Evolutionary conservation across 192 early-diverging fungal genomes (phyloP).

Genomic region (Glomus cerebriforme): DNA sequence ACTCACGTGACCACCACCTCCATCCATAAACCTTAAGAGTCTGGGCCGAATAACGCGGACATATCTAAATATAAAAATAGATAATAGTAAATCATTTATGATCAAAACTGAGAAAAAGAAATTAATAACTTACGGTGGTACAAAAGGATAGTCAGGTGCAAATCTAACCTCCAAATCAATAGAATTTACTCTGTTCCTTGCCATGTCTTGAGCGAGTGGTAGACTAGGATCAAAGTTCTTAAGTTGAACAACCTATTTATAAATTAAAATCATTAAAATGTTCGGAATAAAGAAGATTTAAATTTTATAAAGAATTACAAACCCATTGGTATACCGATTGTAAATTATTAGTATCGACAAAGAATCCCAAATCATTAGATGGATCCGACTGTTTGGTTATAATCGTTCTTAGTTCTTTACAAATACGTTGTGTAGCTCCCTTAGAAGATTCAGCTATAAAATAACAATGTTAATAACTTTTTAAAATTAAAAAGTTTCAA

Average conservation of each 20-base stretch:
- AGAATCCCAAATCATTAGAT: slow-evolving; percentile 28
- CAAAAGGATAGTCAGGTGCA: slow-evolving; percentile 35
- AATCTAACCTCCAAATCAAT: slow-evolving; percentile 41
- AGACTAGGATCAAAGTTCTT: slow-evolving; percentile 33
- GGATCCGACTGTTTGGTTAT: slow-evolving; percentile 12
- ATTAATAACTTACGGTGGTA: slow-evolving; percentile 35
- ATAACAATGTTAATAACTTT: neutral
- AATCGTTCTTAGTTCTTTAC: slow-evolving; percentile 26
- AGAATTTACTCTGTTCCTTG: slow-evolving; percentile 23
- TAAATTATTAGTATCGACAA: slow-evolving; percentile 21
- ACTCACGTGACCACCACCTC: slow-evolving; percentile 48
- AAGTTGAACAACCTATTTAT: slow-evolving; percentile 30
- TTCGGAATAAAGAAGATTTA: neutral
- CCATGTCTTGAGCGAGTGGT: slow-evolving; percentile 37
- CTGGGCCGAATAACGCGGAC: slow-evolving; percentile 45
- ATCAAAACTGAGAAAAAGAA: neutral
- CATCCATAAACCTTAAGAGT: slow-evolving; percentile 42
- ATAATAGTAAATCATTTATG: neutral
- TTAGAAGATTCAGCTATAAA: slow-evolving; percentile 29
- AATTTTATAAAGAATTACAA: neutral
- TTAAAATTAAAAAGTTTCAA: neutral
- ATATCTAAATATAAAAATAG: slow-evolving; percentile 27
- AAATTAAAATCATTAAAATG: neutral
- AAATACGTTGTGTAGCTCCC: slow-evolving; percentile 34
- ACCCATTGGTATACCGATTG: slow-evolving; percentile 39